Conservation (phyloP, 2,329 filamentous ascomycete species). For the Cytospora piceae region DNA sequence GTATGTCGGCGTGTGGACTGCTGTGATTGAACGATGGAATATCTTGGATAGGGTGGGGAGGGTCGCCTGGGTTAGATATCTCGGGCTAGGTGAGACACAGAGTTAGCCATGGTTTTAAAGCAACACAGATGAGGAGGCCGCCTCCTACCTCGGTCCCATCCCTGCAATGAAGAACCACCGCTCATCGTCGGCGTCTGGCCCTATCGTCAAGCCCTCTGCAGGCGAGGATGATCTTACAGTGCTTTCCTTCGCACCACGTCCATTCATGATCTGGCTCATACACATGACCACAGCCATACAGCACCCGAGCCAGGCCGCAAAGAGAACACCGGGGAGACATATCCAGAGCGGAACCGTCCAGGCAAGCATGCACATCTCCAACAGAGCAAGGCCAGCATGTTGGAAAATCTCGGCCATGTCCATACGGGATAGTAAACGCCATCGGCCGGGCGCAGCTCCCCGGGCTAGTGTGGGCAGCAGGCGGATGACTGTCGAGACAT, state of each 20-base stretch:
- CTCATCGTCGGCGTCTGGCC: conserved; percentile 37
- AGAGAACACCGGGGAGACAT: conserved; percentile 39
- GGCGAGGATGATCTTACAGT: conserved; percentile 32
- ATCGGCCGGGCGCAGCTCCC: conserved; percentile 20
- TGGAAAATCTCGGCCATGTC: conserved; percentile 34
- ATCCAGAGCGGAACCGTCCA: conserved; percentile 36
- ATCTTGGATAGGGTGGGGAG: conserved; percentile 42
- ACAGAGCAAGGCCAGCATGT: conserved; percentile 34
- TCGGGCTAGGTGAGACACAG: conserved; percentile 34
- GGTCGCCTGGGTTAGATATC: conserved; percentile 37
- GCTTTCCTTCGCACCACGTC: conserved; percentile 27
- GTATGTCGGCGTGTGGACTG: conserved; percentile 54
- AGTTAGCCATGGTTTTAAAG: neutral
- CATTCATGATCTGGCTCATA: conserved; percentile 39
- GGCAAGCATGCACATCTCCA: conserved; percentile 37
- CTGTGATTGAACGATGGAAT: conserved; percentile 49
- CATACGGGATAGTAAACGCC: conserved; percentile 23
- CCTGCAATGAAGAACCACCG: conserved; percentile 43
- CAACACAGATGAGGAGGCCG: neutral
- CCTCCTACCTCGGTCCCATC: conserved; percentile 39
- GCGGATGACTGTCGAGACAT: conserved; percentile 32
- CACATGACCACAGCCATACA: conserved; percentile 34
- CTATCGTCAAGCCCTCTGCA: conserved; percentile 37
- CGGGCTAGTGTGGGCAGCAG: conserved; percentile 34
- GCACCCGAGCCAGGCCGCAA: conserved; percentile 35